Conservation (phyloP, 2,329 filamentous ascomycete genomes). For the Venturia asperata region DNA sequence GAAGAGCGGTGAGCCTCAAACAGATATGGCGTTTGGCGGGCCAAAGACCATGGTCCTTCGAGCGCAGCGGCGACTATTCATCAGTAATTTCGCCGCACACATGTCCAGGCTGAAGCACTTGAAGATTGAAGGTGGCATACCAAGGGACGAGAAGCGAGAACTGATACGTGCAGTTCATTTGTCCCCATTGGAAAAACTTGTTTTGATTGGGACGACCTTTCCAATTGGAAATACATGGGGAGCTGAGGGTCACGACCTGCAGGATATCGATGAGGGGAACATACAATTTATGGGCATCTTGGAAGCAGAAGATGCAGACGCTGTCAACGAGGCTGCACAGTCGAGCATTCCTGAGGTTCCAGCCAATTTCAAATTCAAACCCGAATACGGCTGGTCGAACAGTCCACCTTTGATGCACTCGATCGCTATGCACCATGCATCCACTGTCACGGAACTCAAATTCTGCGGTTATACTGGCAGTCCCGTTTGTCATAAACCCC, state of each 20-base stretch:
- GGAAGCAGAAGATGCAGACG: slow-evolving; percentile 29
- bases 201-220: slow-evolving; percentile 39
- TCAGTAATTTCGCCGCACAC: slow-evolving; percentile 36
- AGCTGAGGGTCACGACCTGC: slow-evolving; percentile 29
- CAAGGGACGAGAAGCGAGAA: slow-evolving; percentile 42
- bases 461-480: slow-evolving; percentile 42
- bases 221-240: slow-evolving; percentile 43
- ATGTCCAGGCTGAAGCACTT: slow-evolving; percentile 38
- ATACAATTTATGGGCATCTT: slow-evolving; percentile 24
- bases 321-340: slow-evolving; percentile 23
- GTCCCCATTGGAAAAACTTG: slow-evolving; percentile 39
- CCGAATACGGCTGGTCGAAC: slow-evolving; percentile 36
- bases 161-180: slow-evolving; percentile 36
- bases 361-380: slow-evolving; percentile 20
- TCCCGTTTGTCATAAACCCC: slow-evolving; percentile 34
- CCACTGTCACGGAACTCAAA: slow-evolving; percentile 39
- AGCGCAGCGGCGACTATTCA: slow-evolving; percentile 32
- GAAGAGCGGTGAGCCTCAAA: slow-evolving; percentile 28
- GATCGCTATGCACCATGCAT: slow-evolving; percentile 36
- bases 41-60: slow-evolving; percentile 3
- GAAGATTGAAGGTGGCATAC: slow-evolving; percentile 43
- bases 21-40: slow-evolving; percentile 24
- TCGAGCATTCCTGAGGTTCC: slow-evolving; percentile 25
- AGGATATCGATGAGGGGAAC: slow-evolving; percentile 26
- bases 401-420: slow-evolving; percentile 36